Conservation (phyloP, 345 rosid genomes). For the Euphorbia lathyris region DNA sequence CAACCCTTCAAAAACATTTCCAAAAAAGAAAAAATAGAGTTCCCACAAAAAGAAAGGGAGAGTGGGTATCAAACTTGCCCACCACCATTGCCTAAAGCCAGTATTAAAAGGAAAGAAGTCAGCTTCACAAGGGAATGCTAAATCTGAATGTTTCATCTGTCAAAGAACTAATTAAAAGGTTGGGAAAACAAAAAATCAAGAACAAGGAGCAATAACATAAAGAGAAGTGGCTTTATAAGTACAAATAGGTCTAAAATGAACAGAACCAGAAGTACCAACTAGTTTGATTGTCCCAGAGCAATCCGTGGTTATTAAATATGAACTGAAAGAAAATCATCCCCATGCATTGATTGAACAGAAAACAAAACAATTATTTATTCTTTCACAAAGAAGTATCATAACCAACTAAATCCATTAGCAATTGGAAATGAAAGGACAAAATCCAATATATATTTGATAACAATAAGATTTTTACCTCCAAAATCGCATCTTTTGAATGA, state of each 20-base stretch:
- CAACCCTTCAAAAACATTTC: too few species aligned
- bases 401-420: neutral
- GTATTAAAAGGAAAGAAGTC: neutral
- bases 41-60: neutral
- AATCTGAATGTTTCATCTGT: neutral
- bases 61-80: neutral
- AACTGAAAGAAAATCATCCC: neutral
- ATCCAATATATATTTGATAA: neutral
- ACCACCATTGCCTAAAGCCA: neutral
- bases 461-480: slow-evolving; percentile 47
- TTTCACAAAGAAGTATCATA: neutral
- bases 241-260: neutral
- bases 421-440: neutral
- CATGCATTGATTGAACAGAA: neutral
- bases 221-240: neutral
- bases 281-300: neutral
- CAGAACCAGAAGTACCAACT: neutral
- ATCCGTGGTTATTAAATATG: neutral
- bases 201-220: neutral
- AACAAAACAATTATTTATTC: neutral
- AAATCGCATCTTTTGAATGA: slow-evolving; percentile 55
- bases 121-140: neutral
- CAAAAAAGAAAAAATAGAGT: too few species aligned
- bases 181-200: neutral
- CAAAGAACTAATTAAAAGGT: neutral